Conservation (phyloP, 129 eudicot species). For the Lactuca sativa region DNA sequence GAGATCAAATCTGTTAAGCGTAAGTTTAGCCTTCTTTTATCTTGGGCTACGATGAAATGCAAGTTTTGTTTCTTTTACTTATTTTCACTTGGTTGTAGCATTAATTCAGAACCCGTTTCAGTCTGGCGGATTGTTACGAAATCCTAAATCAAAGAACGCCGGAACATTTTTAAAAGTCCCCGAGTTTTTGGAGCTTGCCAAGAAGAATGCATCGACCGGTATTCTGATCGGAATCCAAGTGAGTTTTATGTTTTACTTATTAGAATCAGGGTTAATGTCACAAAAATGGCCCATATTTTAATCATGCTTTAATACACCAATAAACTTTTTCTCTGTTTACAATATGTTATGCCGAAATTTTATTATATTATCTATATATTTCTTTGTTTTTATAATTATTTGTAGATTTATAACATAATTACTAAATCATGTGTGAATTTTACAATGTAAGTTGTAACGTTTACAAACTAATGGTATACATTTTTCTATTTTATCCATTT, state of each 20-base stretch:
- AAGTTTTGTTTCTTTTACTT: conserved; percentile 26
- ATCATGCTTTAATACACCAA: no score
- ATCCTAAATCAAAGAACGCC: conserved; percentile 65
- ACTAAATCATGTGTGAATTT: no score
- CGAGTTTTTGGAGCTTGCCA: conserved; percentile 85
- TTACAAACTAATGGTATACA: no score
- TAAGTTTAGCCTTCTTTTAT: conserved; percentile 28
- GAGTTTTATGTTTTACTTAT: conserved; percentile 11
- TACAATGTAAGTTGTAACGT: no score
- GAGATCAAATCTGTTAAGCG: conserved; percentile 82
- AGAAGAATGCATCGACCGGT: conserved; percentile 56
- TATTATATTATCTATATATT: no score
- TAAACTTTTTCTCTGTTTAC: no score
- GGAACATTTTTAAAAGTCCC: conserved; percentile 73
- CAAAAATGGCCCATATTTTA: no score
- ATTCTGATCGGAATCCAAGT: conserved; percentile 68
- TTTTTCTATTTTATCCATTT: no score
- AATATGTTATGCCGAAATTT: no score
- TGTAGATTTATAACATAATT: no score
- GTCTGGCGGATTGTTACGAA: conserved; percentile 52
- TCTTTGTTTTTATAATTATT: no score
- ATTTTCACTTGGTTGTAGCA: conserved; percentile 57
- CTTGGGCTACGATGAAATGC: conserved; percentile 4
- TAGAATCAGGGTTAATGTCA: no score
- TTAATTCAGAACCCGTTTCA: conserved; percentile 45